Base-by-base conservation (phyloP, 495 filamentous ascomycete genomes). In the Aspergillus affinis region DNA sequence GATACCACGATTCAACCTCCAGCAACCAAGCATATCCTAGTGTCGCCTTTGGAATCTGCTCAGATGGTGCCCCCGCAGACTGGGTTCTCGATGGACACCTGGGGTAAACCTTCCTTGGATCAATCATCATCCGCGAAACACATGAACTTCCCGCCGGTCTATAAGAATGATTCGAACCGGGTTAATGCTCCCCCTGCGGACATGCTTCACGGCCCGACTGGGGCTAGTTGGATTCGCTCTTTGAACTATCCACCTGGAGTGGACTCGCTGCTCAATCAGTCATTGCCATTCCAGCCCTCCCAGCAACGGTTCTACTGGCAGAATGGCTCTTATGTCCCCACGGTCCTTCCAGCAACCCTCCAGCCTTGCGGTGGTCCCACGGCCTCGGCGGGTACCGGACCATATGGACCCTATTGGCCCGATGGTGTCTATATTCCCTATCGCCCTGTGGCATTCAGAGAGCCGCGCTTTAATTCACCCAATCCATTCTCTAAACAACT, bases 11-110 rank as follows among this genome's bases (percentile, higher is more conserved):
- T 86, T 19, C 89, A 90, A 49, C 90, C 91, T 41, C 91, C 89
- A 51, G 85, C 90, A 3, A 75, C 84, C 29, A 98, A 98, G 73
- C 93, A 98, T 69, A 90, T 98, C 69, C 77, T 96, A n/a, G 79
- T 96, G 19, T 86, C 84, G n/a, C 74, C 78, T n/a, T 70, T 80
- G 51, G 77, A 79, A 29, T 66, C 70, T 4, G 70, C 71, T 45
- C 78, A 78, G 26, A 66, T 73, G 45, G 23, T 73, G 4, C 52
- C 72, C 3, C 59, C 67, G 5, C 74, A 73, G 45, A 46, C 68
- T 6, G 72, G 65, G 15, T 61, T 72, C 49, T 67, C 65, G 20
- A 41, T 67, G 9, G 74, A 75, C 5, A 61, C 48, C 23, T 79
- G 75, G 75, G 68, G 65, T 29, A 72, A 74, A 45, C 36, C 64